These are phyloP conservation scores for Dictyostelium citrinum DNA, from an alignment of 78 protist species.

Conservation along the genomic window DNA sequence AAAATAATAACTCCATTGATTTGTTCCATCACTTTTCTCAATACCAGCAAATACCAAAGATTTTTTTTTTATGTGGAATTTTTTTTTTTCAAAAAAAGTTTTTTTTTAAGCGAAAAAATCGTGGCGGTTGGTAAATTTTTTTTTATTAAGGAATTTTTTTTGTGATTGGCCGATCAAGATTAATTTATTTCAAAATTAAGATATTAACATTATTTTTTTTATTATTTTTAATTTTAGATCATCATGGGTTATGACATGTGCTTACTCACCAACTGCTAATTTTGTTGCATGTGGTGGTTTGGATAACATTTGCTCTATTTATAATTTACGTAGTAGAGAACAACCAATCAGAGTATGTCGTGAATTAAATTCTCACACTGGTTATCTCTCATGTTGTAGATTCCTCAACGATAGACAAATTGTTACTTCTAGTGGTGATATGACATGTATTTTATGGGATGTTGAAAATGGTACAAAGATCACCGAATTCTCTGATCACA, in stretches of 20 bases:
- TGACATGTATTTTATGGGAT: conserved; percentile 96
- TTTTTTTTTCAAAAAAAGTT: neutral
- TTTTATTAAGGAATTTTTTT: neutral
- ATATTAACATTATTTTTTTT: neutral
- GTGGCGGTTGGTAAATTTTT: neutral
- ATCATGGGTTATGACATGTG: conserved; percentile 98
- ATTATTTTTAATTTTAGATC: conserved; percentile 18
- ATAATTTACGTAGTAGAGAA: conserved; percentile 83
- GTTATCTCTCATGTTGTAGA: conserved; percentile 96
- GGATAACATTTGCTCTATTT: conserved; percentile 96
- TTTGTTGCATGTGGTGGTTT: conserved; percentile 98
- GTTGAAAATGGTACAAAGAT: conserved; percentile 86
- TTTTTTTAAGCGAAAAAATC: neutral
- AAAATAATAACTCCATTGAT: neutral
- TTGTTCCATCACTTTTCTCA: neutral
- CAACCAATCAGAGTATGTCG: conserved; percentile 80
- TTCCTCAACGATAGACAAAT: conserved; percentile 91
- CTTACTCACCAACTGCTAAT: conserved; percentile 93
- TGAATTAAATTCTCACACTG: conserved; percentile 92
- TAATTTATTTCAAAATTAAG: neutral
- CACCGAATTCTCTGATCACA: conserved; percentile 89
- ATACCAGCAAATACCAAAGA: neutral
- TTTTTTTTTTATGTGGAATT: neutral
- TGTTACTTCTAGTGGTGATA: conserved; percentile 93
- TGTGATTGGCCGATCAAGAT: neutral